Evolutionary conservation across 2,329 filamentous ascomycete genomes (phyloP).

Genomic region (Colletotrichum camelliae): DNA sequence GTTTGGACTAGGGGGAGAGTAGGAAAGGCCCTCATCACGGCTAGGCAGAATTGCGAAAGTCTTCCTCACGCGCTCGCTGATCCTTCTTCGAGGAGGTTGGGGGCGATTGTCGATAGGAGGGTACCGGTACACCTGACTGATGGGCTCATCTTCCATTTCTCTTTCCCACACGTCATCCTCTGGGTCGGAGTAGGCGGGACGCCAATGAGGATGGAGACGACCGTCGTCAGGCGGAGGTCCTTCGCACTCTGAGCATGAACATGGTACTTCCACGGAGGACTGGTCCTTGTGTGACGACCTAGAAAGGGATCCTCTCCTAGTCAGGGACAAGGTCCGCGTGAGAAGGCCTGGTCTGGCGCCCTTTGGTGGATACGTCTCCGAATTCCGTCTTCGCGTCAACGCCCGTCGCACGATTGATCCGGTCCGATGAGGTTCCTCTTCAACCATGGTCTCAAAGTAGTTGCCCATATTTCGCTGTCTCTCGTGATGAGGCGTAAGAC

Average conservation of each 20-base stretch:
- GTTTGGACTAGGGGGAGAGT: slow-evolving; percentile 27
- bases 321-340: slow-evolving; percentile 58
- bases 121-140: slow-evolving; percentile 49
- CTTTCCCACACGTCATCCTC: slow-evolving; percentile 37
- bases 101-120: slow-evolving; percentile 56
- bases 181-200: slow-evolving; percentile 53
- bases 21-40: slow-evolving; percentile 41
- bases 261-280: slow-evolving; percentile 34
- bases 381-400: slow-evolving; percentile 53
- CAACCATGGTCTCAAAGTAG: slow-evolving; percentile 51
- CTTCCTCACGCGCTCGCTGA: slow-evolving; percentile 59
- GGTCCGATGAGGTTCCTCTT: slow-evolving; percentile 49
- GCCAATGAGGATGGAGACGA: slow-evolving; percentile 67
- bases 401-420: slow-evolving; percentile 60
- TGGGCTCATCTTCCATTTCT: slow-evolving; percentile 37
- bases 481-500: slow-evolving; percentile 59
- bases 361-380: slow-evolving; percentile 46
- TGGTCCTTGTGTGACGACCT: slow-evolving; percentile 27
- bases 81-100: slow-evolving; percentile 46
- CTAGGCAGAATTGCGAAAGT: slow-evolving; percentile 67
- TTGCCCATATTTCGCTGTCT: slow-evolving; percentile 58
- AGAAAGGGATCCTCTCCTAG: slow-evolving; percentile 36
- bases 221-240: slow-evolving; percentile 56
- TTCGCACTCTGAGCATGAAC: slow-evolving; percentile 48
- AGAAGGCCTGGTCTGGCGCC: slow-evolving; percentile 48